Base-by-base conservation (phyloP, 2,329 filamentous ascomycete species). In the Lithohypha guttulata region DNA sequence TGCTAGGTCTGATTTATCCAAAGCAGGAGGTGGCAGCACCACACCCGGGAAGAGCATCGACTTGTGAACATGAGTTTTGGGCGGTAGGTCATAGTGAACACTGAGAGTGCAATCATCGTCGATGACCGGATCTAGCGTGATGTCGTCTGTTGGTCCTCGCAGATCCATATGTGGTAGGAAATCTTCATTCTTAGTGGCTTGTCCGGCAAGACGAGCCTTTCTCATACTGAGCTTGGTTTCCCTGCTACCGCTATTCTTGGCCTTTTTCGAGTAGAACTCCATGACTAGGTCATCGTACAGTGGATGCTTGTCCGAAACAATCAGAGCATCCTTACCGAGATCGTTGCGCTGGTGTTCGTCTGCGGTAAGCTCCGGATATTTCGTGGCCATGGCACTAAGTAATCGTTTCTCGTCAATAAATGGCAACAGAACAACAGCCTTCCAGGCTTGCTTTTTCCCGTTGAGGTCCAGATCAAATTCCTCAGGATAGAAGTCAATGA, bases 361-460 rank as follows among this genome's bases (percentile, higher is more conserved):
- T 0, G 77, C 69, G 11, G 76, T 83, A 3, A 98, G 68, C 10
- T 84, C 65, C 5, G 81, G 82, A 54, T 95, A 94, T 52, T 82
- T 85, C 47, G 77, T 80, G 33, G 76, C 73, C 66, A 96, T 89
- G 6, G 89, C 89, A 13, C 72, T 70, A 6, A 98, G 68, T 13
- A 98, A 66, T 38, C 87, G 78, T 37, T 80, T 77, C 70, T 93
- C 91, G 53, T 98, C 87, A 53, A 98, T 98, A 59, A 96, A 98
- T 0, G 91, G 91, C 22, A 98, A 70, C 14, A 98, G 68, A 2
- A 85, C 86, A 38, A 98, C 81, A 47, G 91, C 91, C 59, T 96
- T 89, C 91, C 93, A 98, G 1, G 86, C 85, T 64, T 95, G 93
- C 58, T 96, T 98, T 67, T 96, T 96, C 39, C 91, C 91, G 50